Base-by-base conservation (phyloP, 495 filamentous ascomycete species). In the Niebla homalea region DNA sequence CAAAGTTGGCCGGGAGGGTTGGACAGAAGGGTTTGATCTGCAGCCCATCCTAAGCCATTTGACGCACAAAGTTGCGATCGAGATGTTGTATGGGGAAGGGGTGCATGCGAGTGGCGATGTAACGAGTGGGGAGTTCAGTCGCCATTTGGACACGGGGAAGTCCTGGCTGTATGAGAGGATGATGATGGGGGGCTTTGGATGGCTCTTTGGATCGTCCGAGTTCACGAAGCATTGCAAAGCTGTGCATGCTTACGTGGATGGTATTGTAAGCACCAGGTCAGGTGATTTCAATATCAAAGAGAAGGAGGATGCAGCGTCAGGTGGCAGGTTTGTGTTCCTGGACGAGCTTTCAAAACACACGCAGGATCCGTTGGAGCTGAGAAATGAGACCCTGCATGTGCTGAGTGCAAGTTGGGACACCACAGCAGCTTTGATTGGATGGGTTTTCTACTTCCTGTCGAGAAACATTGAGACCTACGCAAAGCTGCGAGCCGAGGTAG, bases 311-410 rank as follows among this genome's bases (percentile, higher is more conserved):
- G 5, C 7, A 7, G 29, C 8, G 7, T 32, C 29, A 8, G 29
- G 29, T 1, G 25, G 22, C 12, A 20, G 29, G 38, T 26, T 47
- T 4, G 48, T 39, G 18, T 46, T 86, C 37, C 69, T 84, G 2
- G 64, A 84, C 49, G 80, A 77, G 14, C 65, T 86, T 23, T 74
- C 72, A 4, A 71, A 70, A 18, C 67, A 75, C 20, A 83, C 74
- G 3, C 67, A 74, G 38, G 69, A 84, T 53, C 71, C 74, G 0
- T 69, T 71, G 32, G 67, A 77, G 26, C 65, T 85, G 18, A 66
- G 80, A 23, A 72, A 77, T 53, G 75, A 82, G 54, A 67, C 77
- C 51, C 67, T 85, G 39, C 76, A 81, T 48, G 70, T 84, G 40
- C 67, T 85, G 0, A 66, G 77, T 3, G 81, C 81, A 1, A 32